These are phyloP conservation scores for Cercospora sesami DNA, from an alignment of 2,329 filamentous ascomycete species.

Conservation along the genomic window DNA sequence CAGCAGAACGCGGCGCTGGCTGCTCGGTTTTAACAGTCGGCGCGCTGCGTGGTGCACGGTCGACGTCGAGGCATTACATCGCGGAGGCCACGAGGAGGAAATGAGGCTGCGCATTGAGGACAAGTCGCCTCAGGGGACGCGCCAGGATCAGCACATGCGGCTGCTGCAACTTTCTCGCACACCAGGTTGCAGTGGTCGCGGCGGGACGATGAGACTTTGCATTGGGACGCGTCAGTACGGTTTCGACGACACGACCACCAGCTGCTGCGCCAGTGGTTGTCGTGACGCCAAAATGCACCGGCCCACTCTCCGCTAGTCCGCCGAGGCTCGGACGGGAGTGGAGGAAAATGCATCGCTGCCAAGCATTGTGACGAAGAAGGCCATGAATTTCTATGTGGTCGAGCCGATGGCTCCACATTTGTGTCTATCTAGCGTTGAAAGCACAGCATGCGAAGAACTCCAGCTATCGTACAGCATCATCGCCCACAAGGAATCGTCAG, in stretches of 20 bases:
- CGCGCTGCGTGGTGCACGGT: slow-evolving; percentile 6
- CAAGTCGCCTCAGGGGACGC: slow-evolving; percentile 6
- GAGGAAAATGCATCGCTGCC: background rate
- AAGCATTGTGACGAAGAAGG: background rate
- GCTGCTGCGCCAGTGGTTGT: background rate
- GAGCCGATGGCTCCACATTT: background rate
- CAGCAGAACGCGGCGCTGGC: slow-evolving; percentile 24
- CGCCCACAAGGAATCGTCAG: background rate
- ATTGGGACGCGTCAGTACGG: slow-evolving; percentile 7
- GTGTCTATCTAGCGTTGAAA: background rate
- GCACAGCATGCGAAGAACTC: background rate
- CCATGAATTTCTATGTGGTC: background rate
- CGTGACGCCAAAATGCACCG: background rate
- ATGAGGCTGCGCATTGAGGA: slow-evolving; percentile 10
- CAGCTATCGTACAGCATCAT: background rate
- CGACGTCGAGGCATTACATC: slow-evolving; percentile 8
- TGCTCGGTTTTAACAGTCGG: background rate
- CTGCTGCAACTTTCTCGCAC: background rate
- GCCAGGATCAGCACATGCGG: background rate
- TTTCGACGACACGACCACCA: background rate
- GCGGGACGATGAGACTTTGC: background rate
- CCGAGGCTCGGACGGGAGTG: background rate
- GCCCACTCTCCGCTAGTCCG: background rate
- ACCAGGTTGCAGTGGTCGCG: slow-evolving; percentile 1
- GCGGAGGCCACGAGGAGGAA: background rate